These are phyloP conservation scores for Suillus variegatus DNA, from an alignment of 768 basidiomycete species.

Conservation along the genomic window DNA sequence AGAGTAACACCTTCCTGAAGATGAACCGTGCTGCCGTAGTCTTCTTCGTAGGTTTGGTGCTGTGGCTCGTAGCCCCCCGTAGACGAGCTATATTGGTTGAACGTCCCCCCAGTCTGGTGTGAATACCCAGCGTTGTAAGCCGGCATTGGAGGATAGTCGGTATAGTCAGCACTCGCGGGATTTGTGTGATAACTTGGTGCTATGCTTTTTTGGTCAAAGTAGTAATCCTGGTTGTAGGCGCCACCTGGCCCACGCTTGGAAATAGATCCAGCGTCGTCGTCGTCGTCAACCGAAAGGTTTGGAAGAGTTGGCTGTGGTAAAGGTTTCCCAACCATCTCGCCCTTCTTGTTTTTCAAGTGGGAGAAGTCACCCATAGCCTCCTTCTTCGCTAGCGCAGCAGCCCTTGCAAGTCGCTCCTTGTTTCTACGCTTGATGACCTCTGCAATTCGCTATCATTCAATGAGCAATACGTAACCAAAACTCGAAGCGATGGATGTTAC, in stretches of 20 bases:
- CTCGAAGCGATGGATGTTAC: slow-evolving; percentile 38
- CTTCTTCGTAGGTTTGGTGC: slow-evolving; percentile 60
- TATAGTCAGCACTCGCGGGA: slow-evolving; percentile 43
- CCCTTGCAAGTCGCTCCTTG: slow-evolving; percentile 80
- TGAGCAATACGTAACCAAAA: slow-evolving; percentile 16
- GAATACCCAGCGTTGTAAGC: slow-evolving; percentile 68
- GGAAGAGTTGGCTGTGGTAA: slow-evolving; percentile 95
- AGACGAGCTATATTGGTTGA: slow-evolving; percentile 61
- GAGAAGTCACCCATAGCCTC: slow-evolving; percentile 91
- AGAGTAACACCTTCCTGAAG: slow-evolving; percentile 61
- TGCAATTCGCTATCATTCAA: slow-evolving; percentile 70
- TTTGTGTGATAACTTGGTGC: slow-evolving; percentile 37
- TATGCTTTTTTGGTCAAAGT: slow-evolving; percentile 51
- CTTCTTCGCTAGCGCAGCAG: slow-evolving; percentile 82
- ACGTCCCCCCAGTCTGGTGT: slow-evolving; percentile 51
- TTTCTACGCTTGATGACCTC: slow-evolving; percentile 91
- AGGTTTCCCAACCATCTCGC: slow-evolving; percentile 75
- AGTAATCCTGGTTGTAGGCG: slow-evolving; percentile 56
- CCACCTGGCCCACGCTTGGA: slow-evolving; percentile 58
- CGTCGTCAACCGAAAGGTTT: slow-evolving; percentile 85
- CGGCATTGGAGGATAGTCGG: slow-evolving; percentile 72
- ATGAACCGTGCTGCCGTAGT: slow-evolving; percentile 64
- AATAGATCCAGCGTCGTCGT: slow-evolving; percentile 60
- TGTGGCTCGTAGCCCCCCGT: slow-evolving; percentile 50
- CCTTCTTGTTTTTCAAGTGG: slow-evolving; percentile 92